Base-by-base conservation (phyloP, 2,329 filamentous ascomycete genomes). In the Botrytis sinoallii region DNA sequence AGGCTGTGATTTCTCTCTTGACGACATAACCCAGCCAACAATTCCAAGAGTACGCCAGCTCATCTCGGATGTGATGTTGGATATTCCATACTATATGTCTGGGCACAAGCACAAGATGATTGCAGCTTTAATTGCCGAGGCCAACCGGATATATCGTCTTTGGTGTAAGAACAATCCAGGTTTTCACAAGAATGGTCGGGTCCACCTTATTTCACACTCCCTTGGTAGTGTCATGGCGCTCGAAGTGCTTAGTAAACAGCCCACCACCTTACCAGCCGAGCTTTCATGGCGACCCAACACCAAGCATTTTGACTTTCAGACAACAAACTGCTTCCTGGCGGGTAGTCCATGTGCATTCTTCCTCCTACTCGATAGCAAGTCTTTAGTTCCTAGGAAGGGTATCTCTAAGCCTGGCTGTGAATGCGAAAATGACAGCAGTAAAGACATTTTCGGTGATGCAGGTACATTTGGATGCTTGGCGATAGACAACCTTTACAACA, bases 81-180 rank as follows among this genome's bases (percentile, higher is more conserved):
- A 99, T 81, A 95, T 99, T 68, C 96, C 96, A 0, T 98, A 97
- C 81, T 99, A 98, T 83, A 91, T 99, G 84, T 98, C 95, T 0
- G 93, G 97, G 74, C 95, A 98, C 83, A 97, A 98, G 79, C 89
- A 91, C 6, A 97, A 94, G 82, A 98, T 99, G 95, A 92, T 97
- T 69, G 88, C 91, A 61, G 95, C 96, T 1, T 90, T 98, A 66
- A 91, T 97, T 59, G 88, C 88, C 74, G 96, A 99, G 84, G 95
- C 96, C 12, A 99, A 99, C 80, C 89, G 95, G 8, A 93, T 99
- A n/a, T 98, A 97, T 81, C 89, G 93, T 29, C 87, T 98, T 1
- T 99, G 96, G 96, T 98, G 95, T 80, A 88, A 88, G 65, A 98
- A 98, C 81, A 98, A 99, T 76, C 92, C 94, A 0, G 93, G 91